phyloP scores from a whole-genome alignment of 2,329 filamentous ascomycete genomes.

The Volutella citrinella region DNA sequence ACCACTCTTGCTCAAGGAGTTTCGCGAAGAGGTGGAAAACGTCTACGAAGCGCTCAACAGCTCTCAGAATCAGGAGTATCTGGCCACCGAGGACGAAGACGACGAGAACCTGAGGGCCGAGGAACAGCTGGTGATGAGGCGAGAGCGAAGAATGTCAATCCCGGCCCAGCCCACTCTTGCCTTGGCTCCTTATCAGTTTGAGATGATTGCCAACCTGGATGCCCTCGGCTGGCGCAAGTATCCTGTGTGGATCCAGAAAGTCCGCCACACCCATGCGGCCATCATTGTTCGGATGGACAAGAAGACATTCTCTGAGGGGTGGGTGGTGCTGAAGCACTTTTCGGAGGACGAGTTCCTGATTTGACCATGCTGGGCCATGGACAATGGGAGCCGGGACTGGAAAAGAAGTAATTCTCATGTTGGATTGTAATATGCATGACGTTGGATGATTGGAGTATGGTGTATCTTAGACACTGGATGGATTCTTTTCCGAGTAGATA shows the following conservation, averaged over 20 bases:
- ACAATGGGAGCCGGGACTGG: too few species aligned
- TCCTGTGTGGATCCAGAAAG: conserved; percentile 72
- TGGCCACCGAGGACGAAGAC: conserved; percentile 54
- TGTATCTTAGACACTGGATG: too few species aligned
- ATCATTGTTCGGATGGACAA: conserved; percentile 78
- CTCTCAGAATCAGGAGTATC: conserved; percentile 67
- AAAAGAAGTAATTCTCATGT: too few species aligned
- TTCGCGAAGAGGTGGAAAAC: conserved; percentile 73
- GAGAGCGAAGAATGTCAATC: conserved; percentile 39
- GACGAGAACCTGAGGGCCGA: conserved; percentile 33
- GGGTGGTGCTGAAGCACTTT: conserved; percentile 78
- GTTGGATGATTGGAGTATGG: too few species aligned
- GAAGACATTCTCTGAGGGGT: conserved; percentile 70
- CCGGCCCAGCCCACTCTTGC: conserved; percentile 68
- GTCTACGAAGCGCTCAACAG: conserved; percentile 72
- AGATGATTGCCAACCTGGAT: conserved; percentile 78
- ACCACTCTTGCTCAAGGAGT: conserved; percentile 71
- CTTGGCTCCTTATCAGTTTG: conserved; percentile 75
- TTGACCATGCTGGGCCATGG: conserved; percentile 13
- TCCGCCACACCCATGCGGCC: conserved; percentile 81
- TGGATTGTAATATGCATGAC: conserved; percentile 20
- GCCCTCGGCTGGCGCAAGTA: conserved; percentile 62
- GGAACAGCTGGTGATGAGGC: conserved; percentile 40
- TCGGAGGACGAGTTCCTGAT: conserved; percentile 65
- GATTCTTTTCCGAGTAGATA: conserved; percentile 15